A percentile compares a stretch with the other conserved stretches of the same genome.
phyloP scores from a whole-genome alignment of 768 basidiomycete species.

The Auricularia sp. region DNA sequence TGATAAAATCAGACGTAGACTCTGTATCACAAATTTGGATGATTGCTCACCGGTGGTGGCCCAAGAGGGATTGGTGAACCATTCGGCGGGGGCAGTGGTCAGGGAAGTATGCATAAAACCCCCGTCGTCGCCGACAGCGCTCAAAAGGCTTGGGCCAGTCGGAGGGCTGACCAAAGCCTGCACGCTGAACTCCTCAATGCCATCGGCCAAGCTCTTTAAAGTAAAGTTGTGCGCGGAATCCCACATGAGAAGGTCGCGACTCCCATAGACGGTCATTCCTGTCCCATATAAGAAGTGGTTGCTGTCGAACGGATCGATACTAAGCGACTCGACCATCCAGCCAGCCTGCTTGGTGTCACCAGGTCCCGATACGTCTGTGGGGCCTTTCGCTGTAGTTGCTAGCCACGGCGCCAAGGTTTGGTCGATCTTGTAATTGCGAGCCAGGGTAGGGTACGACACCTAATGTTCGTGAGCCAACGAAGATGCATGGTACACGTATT shows the following conservation, averaged over 20 bases:
- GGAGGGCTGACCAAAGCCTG: constrained; percentile 51
- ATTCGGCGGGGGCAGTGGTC: constrained; percentile 25
- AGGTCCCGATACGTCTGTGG: constrained; percentile 8
- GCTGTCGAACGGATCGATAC: constrained; percentile 56
- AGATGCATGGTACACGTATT: no score
- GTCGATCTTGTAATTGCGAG: constrained; percentile 41
- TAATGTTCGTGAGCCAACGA: no score
- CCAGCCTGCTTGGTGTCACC: constrained; percentile 28
- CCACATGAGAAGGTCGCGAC: constrained; percentile 48
- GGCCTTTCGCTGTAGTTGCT: constrained; percentile 29
- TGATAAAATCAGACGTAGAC: neutral
- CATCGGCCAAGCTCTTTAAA: constrained; percentile 49
- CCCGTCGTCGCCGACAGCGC: constrained; percentile 43
- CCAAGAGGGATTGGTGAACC: constrained; percentile 38
- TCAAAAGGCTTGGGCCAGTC: constrained; percentile 44
- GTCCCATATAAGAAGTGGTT: constrained; percentile 68
- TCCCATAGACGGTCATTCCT: constrained; percentile 52
- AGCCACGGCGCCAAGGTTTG: constrained; percentile 51
- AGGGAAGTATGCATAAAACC: constrained; percentile 41
- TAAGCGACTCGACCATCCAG: constrained; percentile 60
- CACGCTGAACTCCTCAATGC: constrained; percentile 54
- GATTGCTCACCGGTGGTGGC: neutral
- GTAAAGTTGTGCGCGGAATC: constrained; percentile 49
- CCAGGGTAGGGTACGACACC: constrained; percentile 25
- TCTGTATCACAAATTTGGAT: constrained; percentile 20